phyloP scores from a whole-genome alignment of 495 filamentous ascomycete genomes.

The Penicillium canariense region DNA sequence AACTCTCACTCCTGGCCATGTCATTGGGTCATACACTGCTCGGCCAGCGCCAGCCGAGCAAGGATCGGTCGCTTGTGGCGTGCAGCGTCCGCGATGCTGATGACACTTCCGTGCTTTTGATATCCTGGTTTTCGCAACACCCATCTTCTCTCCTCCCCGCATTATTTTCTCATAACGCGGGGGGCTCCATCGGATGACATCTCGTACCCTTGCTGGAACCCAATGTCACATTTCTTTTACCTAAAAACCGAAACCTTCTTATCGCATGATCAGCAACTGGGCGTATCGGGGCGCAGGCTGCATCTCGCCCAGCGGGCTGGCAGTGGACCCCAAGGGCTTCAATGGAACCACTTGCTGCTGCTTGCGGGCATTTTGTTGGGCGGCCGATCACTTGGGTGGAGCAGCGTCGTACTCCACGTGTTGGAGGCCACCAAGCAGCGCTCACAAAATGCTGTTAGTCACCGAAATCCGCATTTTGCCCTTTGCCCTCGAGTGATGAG shows the following conservation, averaged over 20 bases:
- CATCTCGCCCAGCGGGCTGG: slow-evolving; percentile 3
- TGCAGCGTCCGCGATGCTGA: neutral
- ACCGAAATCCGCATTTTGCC: slow-evolving; percentile 11
- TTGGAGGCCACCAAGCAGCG: slow-evolving; percentile 13
- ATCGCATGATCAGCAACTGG: slow-evolving; percentile 12
- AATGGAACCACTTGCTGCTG: slow-evolving; percentile 7
- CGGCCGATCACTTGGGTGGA: slow-evolving; percentile 21
- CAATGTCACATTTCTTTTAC: slow-evolving; percentile 28
- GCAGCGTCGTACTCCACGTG: slow-evolving; percentile 33
- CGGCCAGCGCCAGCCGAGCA: neutral
- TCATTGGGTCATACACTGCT: neutral
- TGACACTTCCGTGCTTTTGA: neutral
- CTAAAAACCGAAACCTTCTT: slow-evolving; percentile 27
- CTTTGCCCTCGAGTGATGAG: neutral
- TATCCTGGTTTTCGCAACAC: neutral
- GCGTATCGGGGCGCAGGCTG: slow-evolving; percentile 4
- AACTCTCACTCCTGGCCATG: too few species aligned
- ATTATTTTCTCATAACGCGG: neutral
- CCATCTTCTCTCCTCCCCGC: neutral
- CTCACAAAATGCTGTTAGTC: slow-evolving; percentile 9
- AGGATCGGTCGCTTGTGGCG: slow-evolving; percentile 10
- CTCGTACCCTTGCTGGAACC: neutral
- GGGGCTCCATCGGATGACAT: slow-evolving; percentile 6
- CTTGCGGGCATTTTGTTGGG: slow-evolving; percentile 22
- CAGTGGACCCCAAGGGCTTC: neutral